Evolutionary conservation across 169 alveolate species (phyloP).

Genomic region (Plasmodium vivax): DNA sequence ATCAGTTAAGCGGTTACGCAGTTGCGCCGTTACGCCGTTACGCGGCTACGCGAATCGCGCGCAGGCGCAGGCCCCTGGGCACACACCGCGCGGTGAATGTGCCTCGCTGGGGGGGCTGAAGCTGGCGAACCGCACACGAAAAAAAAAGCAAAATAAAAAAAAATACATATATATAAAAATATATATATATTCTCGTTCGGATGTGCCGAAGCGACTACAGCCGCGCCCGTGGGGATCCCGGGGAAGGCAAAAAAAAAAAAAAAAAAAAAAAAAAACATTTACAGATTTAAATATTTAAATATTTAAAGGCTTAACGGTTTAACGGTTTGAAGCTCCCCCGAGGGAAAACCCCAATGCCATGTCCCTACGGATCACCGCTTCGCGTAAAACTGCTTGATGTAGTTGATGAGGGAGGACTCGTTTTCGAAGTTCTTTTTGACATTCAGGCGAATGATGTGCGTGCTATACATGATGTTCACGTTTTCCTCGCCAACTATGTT

Average conservation of each 20-base stretch:
- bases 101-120: background rate
- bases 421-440: slow-evolving; percentile 64
- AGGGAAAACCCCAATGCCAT: background rate
- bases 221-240: background rate
- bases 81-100: background rate
- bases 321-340: no score
- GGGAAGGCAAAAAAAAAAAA: background rate
- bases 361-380: background rate
- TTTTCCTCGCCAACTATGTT: slow-evolving; percentile 1
- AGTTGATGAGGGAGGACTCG: slow-evolving; percentile 51
- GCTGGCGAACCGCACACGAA: background rate
- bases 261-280: no score
- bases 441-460: slow-evolving; percentile 43
- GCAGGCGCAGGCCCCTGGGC: background rate
- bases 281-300: no score
- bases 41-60: background rate
- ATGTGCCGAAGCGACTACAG: background rate
- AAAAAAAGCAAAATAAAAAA: background rate
- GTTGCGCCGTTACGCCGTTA: background rate
- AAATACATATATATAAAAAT: background rate
- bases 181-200: background rate
- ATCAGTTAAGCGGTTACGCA: no score
- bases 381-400: slow-evolving; percentile 51
- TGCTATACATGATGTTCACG: slow-evolving; percentile 30
- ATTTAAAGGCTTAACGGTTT: background rate